phyloP scores from a whole-genome alignment of 73 alveolate species.

The Blepharisma japonicum region DNA sequence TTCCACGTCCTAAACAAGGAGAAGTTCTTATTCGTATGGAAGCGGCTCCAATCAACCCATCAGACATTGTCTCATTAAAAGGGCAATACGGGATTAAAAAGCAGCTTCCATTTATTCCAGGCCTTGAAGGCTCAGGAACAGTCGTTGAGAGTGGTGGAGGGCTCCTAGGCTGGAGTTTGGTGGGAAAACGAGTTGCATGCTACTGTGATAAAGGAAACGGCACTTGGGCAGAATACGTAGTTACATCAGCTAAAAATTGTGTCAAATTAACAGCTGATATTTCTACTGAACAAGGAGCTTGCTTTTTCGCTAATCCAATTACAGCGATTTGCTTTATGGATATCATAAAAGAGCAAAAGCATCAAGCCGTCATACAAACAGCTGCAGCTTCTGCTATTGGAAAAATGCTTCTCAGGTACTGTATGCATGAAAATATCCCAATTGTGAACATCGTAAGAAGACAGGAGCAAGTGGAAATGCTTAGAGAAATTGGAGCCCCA shows the following conservation, averaged over 20 bases:
- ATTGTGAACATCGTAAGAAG: slow-evolving; percentile 68
- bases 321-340: slow-evolving; percentile 56
- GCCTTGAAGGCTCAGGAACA: slow-evolving; percentile 73
- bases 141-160: slow-evolving; percentile 47
- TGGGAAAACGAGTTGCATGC: slow-evolving; percentile 61
- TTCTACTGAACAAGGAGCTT: slow-evolving; percentile 46
- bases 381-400: slow-evolving; percentile 81
- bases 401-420: slow-evolving; percentile 54
- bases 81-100: slow-evolving; percentile 46
- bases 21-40: slow-evolving; percentile 59
- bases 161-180: slow-evolving; percentile 39
- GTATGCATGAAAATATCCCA: slow-evolving; percentile 48
- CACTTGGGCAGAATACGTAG: slow-evolving; percentile 59
- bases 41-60: slow-evolving; percentile 71
- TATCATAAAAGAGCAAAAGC: slow-evolving; percentile 33
- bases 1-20: slow-evolving; percentile 54
- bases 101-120: slow-evolving; percentile 51
- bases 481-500: slow-evolving; percentile 57
- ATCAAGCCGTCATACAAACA: slow-evolving; percentile 59
- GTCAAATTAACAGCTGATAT: slow-evolving; percentile 45
- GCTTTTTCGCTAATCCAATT: slow-evolving; percentile 62
- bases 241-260: slow-evolving; percentile 37
- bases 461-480: slow-evolving; percentile 45
- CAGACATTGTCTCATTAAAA: slow-evolving; percentile 36
- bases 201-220: slow-evolving; percentile 35